Conservation (phyloP, 805 yeast genomes). For the Suhomyces tanzawaensis region DNA sequence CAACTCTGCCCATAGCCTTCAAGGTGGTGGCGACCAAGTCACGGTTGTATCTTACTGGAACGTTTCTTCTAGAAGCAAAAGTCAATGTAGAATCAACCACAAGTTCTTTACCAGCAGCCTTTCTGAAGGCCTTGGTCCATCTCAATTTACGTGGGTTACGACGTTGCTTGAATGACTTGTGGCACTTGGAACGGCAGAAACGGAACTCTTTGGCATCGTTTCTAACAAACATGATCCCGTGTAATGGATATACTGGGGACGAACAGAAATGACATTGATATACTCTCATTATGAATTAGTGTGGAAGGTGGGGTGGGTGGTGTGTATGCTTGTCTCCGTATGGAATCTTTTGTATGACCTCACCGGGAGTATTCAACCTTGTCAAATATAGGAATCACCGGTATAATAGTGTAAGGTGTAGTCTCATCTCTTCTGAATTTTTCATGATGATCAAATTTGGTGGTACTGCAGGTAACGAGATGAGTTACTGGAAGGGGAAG, state of each 20-base stretch:
- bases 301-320: not conserved
- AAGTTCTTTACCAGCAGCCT: conserved; percentile 98
- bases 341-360: not conserved
- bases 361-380: not conserved
- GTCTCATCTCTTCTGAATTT: conserved; percentile 4
- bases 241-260: conserved; percentile 80
- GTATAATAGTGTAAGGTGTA: not conserved
- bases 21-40: conserved; percentile 92
- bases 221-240: conserved; percentile 96
- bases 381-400: not conserved
- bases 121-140: conserved; percentile 99
- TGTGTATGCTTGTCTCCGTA: not conserved
- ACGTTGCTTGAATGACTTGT: conserved; percentile 94
- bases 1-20: conserved; percentile 93
- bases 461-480: conserved; percentile 3
- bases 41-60: conserved; percentile 96
- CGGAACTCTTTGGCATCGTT: conserved; percentile 97
- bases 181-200: conserved; percentile 97
- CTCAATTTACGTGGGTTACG: conserved; percentile 96
- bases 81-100: conserved; percentile 96
- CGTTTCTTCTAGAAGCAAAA: conserved; percentile 95
- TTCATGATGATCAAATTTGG: conserved; percentile 1
- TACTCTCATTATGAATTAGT: conserved; percentile 60
- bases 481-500: not conserved
- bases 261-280: conserved; percentile 96